These are phyloP conservation scores for Amoebophrya sp. DNA, from an alignment of 169 alveolate genomes.

Conservation along the genomic window DNA sequence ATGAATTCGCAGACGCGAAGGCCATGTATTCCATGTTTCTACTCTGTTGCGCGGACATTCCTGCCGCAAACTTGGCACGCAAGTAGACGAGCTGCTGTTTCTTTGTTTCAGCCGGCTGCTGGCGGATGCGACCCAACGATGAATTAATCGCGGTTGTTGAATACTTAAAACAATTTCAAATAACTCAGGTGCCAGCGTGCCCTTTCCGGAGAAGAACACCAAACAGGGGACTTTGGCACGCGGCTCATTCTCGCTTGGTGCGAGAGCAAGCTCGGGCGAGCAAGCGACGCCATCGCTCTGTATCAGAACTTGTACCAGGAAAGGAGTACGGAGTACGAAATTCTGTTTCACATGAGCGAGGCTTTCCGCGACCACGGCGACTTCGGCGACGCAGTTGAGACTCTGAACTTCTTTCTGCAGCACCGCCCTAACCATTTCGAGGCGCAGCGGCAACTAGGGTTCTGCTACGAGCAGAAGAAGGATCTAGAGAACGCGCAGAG, in stretches of 20 bases:
- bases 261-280: background rate
- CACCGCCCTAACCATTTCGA: background rate
- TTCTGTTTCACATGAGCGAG: background rate
- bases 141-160: too few relatives aligned
- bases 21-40: background rate
- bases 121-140: too few relatives aligned
- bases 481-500: background rate
- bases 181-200: too few relatives aligned
- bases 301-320: background rate
- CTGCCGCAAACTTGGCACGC: too few relatives aligned
- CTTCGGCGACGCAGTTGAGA: background rate
- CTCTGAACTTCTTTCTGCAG: slow-evolving; percentile 12
- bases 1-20: background rate
- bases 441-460: background rate
- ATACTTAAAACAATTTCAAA: too few relatives aligned
- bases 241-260: background rate
- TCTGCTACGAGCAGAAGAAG: background rate
- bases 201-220: too few relatives aligned
- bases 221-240: too few relatives aligned
- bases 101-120: too few relatives aligned
- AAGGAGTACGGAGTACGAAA: background rate
- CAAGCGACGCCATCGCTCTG: background rate
- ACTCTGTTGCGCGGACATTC: too few relatives aligned
- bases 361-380: background rate
- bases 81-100: too few relatives aligned